These are phyloP conservation scores for Wickerhamiella azymoides DNA, from an alignment of 805 yeast genomes.

Conservation along the genomic window DNA sequence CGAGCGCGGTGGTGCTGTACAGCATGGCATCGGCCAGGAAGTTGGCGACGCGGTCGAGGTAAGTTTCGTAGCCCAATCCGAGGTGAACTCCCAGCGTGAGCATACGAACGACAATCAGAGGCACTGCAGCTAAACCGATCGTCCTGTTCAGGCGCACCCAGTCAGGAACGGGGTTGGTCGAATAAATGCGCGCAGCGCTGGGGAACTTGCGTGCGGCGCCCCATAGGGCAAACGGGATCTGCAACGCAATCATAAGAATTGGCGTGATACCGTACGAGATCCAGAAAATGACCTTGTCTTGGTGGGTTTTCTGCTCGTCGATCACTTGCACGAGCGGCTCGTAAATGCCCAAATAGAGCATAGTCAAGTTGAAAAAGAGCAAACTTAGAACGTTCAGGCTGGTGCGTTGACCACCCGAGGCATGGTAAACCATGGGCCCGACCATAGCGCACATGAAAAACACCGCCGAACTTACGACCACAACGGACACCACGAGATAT, in stretches of 20 bases:
- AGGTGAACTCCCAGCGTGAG: constrained; percentile 11
- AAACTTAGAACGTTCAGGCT: constrained; percentile 13
- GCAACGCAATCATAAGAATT: constrained; percentile 11
- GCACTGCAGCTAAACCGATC: constrained; percentile 15
- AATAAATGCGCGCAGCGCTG: constrained; percentile 20
- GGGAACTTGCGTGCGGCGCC: constrained; percentile 16
- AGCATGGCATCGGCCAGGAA: constrained; percentile 14
- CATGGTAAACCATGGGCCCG: constrained; percentile 18
- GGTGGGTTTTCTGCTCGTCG: neutral
- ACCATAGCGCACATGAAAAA: constrained; percentile 12
- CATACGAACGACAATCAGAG: constrained; percentile 12
- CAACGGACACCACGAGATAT: no score
- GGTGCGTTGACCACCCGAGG: constrained; percentile 15
- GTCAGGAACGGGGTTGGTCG: constrained; percentile 18
- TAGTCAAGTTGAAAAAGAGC: constrained; percentile 11
- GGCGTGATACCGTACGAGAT: neutral
- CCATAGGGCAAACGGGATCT: constrained; percentile 17
- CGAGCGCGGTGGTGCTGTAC: constrained; percentile 15
- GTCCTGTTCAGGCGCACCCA: constrained; percentile 21
- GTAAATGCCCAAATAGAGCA: constrained; percentile 8
- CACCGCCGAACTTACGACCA: no score
- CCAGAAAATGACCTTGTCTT: constrained; percentile 8
- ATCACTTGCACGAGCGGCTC: neutral
- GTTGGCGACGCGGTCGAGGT: constrained; percentile 12
- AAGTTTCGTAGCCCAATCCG: constrained; percentile 6